phyloP scores from a whole-genome alignment of 768 basidiomycete genomes.

The Mycena sanguinolenta region DNA sequence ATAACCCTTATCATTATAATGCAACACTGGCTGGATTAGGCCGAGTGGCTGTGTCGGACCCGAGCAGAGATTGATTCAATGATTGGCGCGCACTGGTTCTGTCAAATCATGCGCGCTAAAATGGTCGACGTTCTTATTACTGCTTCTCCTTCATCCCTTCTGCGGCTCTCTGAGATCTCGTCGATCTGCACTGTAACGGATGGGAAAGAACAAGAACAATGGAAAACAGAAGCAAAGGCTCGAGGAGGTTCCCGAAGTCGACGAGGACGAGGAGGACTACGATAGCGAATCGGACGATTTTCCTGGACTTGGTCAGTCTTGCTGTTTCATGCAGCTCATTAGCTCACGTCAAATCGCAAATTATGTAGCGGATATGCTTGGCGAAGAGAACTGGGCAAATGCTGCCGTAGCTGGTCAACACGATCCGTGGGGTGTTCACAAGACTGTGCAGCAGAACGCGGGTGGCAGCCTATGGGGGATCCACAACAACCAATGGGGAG shows the following conservation, averaged over 20 bases:
- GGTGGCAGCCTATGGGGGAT: slow-evolving; percentile 16
- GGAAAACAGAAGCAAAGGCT: slow-evolving; percentile 36
- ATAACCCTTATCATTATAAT: too few relatives aligned
- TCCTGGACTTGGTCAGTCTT: slow-evolving; percentile 26
- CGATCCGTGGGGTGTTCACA: slow-evolving; percentile 25
- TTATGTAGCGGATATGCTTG: slow-evolving; percentile 31
- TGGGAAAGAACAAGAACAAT: slow-evolving; percentile 34
- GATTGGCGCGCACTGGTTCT: not conserved
- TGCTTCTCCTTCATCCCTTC: slow-evolving; percentile 15
- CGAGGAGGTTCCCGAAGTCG: slow-evolving; percentile 35
- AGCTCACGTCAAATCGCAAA: slow-evolving; percentile 10
- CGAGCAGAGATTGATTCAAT: too few relatives aligned
- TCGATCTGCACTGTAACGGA: slow-evolving; percentile 17
- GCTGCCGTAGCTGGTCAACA: slow-evolving; percentile 19
- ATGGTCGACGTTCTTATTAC: too few relatives aligned
- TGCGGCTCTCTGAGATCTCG: slow-evolving; percentile 20
- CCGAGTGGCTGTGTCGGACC: too few relatives aligned
- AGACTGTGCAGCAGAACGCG: slow-evolving; percentile 15
- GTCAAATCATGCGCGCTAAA: too few relatives aligned
- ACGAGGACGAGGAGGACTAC: slow-evolving; percentile 33
- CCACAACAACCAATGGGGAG: slow-evolving; percentile 8
- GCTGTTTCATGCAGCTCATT: not conserved
- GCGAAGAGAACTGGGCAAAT: slow-evolving; percentile 23
- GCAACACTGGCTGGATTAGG: too few relatives aligned
- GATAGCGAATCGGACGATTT: slow-evolving; percentile 29